phyloP scores from a whole-genome alignment of 1,139 yeast species.

The Meyerozyma smithsonii region DNA sequence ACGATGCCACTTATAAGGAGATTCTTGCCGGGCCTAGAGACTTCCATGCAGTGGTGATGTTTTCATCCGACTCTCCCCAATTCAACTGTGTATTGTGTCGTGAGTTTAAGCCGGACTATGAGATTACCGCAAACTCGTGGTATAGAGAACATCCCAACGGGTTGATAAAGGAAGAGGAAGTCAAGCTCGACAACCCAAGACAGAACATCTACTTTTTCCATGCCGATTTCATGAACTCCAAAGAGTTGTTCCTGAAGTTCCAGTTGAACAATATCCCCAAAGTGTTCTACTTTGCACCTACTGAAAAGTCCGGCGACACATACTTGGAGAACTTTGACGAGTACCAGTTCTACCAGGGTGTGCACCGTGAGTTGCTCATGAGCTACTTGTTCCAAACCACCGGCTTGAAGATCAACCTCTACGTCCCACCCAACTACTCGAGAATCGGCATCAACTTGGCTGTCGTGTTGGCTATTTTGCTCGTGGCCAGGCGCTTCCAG shows the following conservation, averaged over 20 bases:
- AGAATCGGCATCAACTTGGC: conserved; percentile 48
- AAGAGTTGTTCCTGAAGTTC: conserved; percentile 50
- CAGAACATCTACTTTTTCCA: conserved; percentile 59
- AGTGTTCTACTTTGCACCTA: conserved; percentile 60
- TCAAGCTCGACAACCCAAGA: conserved; percentile 18
- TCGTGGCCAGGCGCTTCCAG: conserved; percentile 19
- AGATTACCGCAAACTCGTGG: conserved; percentile 54
- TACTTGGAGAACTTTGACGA: conserved; percentile 35
- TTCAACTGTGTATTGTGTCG: conserved; percentile 76
- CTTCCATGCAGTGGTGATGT: conserved; percentile 56
- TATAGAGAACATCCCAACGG: conserved; percentile 42
- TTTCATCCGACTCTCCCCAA: conserved; percentile 71
- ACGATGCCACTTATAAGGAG: conserved; percentile 55
- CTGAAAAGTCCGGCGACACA: conserved; percentile 26
- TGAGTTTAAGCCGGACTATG: conserved; percentile 64
- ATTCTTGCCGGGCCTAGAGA: conserved; percentile 68
- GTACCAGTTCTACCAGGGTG: conserved; percentile 52
- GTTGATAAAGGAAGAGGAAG: conserved; percentile 26
- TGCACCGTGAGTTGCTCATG: conserved; percentile 40
- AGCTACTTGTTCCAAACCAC: conserved; percentile 35
- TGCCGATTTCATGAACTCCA: conserved; percentile 63
- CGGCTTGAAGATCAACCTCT: conserved; percentile 42
- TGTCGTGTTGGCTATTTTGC: conserved; percentile 25
- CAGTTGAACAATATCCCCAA: conserved; percentile 76
- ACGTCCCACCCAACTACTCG: conserved; percentile 53